phyloP scores from a whole-genome alignment of 1,139 yeast genomes.

The Saccharomyces hybrid region DNA sequence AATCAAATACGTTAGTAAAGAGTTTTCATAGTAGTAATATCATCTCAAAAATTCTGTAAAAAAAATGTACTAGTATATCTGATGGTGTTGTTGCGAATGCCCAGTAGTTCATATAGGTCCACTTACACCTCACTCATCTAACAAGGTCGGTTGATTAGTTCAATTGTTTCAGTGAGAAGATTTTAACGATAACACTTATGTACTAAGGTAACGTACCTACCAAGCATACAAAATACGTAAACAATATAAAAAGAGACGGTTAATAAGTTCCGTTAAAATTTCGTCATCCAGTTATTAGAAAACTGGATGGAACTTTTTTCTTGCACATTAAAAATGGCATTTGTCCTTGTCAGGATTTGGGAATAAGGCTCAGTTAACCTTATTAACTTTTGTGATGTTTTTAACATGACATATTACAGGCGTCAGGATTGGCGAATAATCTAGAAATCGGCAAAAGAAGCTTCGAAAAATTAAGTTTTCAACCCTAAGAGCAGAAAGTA shows the following conservation, averaged over 20 bases:
- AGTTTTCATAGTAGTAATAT: not conserved
- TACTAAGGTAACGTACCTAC: not conserved
- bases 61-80: not conserved
- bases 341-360: not conserved
- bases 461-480: not conserved
- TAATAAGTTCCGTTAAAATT: too few relatives aligned
- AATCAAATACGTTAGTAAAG: conserved; percentile 54
- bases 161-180: not conserved
- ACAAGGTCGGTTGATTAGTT: not conserved
- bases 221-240: not conserved
- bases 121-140: not conserved
- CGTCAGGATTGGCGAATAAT: not conserved
- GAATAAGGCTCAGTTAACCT: not conserved
- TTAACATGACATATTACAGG: not conserved
- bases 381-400: not conserved
- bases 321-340: not conserved
- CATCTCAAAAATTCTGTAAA: not conserved
- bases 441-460: not conserved
- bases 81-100: not conserved
- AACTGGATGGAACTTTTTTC: too few relatives aligned
- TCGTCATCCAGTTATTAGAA: too few relatives aligned
- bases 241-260: too few relatives aligned
- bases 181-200: not conserved
- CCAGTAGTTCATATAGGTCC: not conserved
- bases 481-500: not conserved